Conservation (phyloP, 371 early-diverging fungal species). For the Mortierella polycephala region DNA sequence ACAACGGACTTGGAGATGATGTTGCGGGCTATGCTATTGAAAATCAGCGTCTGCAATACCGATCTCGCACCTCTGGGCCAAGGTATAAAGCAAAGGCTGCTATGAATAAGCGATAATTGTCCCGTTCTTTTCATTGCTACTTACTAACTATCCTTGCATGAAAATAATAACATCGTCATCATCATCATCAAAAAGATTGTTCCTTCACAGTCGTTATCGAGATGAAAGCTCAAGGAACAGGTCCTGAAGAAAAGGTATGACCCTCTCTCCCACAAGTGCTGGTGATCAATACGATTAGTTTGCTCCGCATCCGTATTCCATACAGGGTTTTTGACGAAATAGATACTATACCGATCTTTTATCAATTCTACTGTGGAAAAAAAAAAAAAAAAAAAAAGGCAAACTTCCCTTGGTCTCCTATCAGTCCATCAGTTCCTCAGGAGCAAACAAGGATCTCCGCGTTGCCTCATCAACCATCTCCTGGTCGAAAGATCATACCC, state of each 20-base stretch:
- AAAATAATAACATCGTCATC: not conserved
- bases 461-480: not conserved
- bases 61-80: constrained; percentile 9
- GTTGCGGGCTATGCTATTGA: constrained; percentile 39
- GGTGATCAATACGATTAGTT: not conserved
- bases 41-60: constrained; percentile 29
- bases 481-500: constrained; percentile 35
- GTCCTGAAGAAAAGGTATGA: constrained; percentile 38
- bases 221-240: constrained; percentile 14
- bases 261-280: no score
- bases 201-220: constrained; percentile 45
- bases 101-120: not conserved
- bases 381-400: constrained; percentile 19
- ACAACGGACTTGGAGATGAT: constrained; percentile 32
- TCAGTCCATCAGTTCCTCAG: constrained; percentile 3
- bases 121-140: not conserved
- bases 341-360: not conserved
- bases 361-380: not conserved
- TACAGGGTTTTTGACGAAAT: not conserved
- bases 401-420: constrained; percentile 44
- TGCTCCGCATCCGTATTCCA: not conserved
- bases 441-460: constrained; percentile 34
- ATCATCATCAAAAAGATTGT: constrained; percentile 3
- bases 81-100: constrained; percentile 7
- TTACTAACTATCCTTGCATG: not conserved